phyloP scores from a whole-genome alignment of 306 rosid genomes.

The Canavalia ensiformis region DNA sequence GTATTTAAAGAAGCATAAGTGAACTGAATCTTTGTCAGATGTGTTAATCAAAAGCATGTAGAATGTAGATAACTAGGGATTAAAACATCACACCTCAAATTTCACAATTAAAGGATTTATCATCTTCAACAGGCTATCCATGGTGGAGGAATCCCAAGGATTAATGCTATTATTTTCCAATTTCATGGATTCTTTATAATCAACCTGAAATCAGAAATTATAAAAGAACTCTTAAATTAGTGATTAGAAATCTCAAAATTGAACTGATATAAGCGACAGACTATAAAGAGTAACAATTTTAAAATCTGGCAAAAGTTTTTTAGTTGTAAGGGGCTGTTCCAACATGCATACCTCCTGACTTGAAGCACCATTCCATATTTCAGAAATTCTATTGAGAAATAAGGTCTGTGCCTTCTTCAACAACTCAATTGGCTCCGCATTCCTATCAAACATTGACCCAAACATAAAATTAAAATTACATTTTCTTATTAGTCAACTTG shows the following conservation, averaged over 20 bases:
- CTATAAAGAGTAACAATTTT: slow-evolving; percentile 16
- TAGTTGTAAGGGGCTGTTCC: slow-evolving; percentile 35
- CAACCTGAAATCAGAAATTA: slow-evolving; percentile 61
- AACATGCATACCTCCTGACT: slow-evolving; percentile 54
- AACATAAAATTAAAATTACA: slow-evolving; percentile 38
- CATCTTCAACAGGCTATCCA: slow-evolving; percentile 64
- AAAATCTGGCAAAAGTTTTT: slow-evolving; percentile 27
- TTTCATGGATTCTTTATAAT: slow-evolving; percentile 43
- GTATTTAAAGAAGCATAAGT: slow-evolving; percentile 30
- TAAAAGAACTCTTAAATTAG: slow-evolving; percentile 24
- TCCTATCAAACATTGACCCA: slow-evolving; percentile 57
- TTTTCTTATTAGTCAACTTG: not conserved
- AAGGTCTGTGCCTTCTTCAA: slow-evolving; percentile 69
- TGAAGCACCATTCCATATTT: slow-evolving; percentile 59
- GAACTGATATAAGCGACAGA: slow-evolving; percentile 15
- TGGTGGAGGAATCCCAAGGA: slow-evolving; percentile 84
- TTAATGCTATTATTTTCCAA: slow-evolving; percentile 55
- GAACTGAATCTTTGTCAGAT: slow-evolving; percentile 36
- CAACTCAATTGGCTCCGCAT: slow-evolving; percentile 83
- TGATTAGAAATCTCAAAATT: slow-evolving; percentile 43
- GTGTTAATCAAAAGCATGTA: slow-evolving; percentile 22
- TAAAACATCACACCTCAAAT: slow-evolving; percentile 65
- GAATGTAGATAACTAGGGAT: slow-evolving; percentile 17
- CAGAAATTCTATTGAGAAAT: slow-evolving; percentile 74
- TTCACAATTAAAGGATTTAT: slow-evolving; percentile 57